Conservation (phyloP, 257 asterid species). For the Cordia subcordata region DNA sequence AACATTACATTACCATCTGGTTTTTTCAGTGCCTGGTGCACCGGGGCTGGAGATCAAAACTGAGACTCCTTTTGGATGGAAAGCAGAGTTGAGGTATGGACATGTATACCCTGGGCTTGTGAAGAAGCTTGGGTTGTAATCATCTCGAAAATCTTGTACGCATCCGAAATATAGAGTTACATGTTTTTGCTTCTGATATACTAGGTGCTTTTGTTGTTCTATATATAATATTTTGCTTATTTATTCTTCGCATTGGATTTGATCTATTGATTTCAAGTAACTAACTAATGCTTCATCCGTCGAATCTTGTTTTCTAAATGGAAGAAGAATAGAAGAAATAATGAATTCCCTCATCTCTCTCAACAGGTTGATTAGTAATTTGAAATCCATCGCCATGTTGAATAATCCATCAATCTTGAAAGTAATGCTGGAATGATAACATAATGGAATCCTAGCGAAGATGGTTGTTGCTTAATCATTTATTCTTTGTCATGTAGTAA, state of each 20-base stretch:
- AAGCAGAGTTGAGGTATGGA: background rate
- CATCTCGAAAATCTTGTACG: background rate
- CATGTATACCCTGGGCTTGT: background rate
- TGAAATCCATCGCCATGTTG: too few species aligned
- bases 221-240: conserved; percentile 4
- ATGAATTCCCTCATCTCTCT: background rate
- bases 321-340: background rate
- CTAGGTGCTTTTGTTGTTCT: background rate
- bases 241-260: conserved; percentile 11
- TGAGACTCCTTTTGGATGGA: background rate
- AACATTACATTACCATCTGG: too few species aligned
- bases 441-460: too few species aligned
- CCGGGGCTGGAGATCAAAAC: background rate
- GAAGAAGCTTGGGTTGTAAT: background rate
- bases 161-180: background rate
- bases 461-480: too few species aligned
- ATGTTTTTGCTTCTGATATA: conserved; percentile 3
- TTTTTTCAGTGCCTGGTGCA: background rate
- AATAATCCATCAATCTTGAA: too few species aligned
- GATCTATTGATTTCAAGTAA: conserved; percentile 5
- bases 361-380: too few species aligned
- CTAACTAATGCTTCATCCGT: too few species aligned
- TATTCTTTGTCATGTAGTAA: too few species aligned
- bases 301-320: background rate
- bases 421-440: too few species aligned